Percentiles rank a stretch among this genome's conserved stretches.
Conservation (phyloP, 2,329 filamentous ascomycete genomes). For the Coniochaeta sp. region DNA sequence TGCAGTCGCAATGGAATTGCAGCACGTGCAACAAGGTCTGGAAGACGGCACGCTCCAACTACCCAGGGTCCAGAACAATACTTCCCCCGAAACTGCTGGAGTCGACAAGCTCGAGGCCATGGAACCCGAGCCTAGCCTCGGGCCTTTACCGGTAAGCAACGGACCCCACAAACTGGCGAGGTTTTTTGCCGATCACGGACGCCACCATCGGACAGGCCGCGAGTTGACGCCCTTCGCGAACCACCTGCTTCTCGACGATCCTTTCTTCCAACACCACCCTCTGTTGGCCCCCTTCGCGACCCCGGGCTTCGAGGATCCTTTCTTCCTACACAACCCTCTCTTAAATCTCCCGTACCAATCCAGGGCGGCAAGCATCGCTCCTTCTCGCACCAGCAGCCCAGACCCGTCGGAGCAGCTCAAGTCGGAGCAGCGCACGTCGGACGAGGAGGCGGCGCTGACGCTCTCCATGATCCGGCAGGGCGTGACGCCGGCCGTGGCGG, state of each 20-base stretch:
- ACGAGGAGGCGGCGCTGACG: conserved; percentile 2
- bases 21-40: neutral
- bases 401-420: neutral
- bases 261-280: neutral
- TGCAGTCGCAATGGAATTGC: neutral
- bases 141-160: neutral
- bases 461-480: neutral
- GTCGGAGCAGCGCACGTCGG: neutral
- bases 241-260: neutral
- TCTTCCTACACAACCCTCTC: neutral
- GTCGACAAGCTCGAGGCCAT: neutral
- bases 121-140: neutral
- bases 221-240: neutral
- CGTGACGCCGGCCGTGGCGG: neutral
- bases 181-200: neutral
- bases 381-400: neutral
- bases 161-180: neutral
- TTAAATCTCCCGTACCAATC: neutral
- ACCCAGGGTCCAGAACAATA: neutral
- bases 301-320: neutral
- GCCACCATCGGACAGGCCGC: neutral
- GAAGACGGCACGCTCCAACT: neutral
- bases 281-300: too few relatives aligned
- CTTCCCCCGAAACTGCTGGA: neutral
- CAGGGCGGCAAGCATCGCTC: neutral